Evolutionary conservation across 2,329 filamentous ascomycete species (phyloP), one percentile per base, ranked within the genome.

Genomic region (Huntiella decipiens): DNA sequence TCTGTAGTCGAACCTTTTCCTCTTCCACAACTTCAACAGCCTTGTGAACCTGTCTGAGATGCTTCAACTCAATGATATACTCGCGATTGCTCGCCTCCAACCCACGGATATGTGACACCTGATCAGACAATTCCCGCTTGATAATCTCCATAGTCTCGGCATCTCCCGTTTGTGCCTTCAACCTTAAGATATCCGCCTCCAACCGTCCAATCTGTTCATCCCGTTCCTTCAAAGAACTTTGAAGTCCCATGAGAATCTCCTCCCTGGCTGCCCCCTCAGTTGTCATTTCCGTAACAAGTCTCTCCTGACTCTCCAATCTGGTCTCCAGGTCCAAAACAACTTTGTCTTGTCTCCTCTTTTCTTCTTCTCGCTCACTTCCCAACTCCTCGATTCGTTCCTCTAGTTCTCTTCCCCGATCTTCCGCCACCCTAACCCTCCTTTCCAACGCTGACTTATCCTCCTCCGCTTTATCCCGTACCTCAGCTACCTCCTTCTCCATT

Each of bases 1-100:
- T 76, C 59, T 91, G 80, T 16, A 98, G 64, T 0, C 77, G 74
- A 51, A 83, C 71, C 66, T 96, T 96, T 64, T 98, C 86, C 59
- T 98, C 91, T 58, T 98, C 86, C 0, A 96, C 82, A 2, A 98
- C 74, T 56, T 94, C 84, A 1, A 94, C 79, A n/a, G 82, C 84
- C 61, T 83, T 88, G 58, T 86, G 79, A 3, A 80, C 64, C 53
- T 86, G 82, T 11, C 86, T 79, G 34, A 92, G 70, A 53, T 86
- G 80, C 54, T 82, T 84, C 33, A 98, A 64, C 58, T 98, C 88
- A 0, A 70, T 62, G 11, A 75, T 66, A 56, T 94, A 83, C 43
- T 93, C 84, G 17, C 83, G 71, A 51, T 85, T 94, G 33, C 75
- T 74, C 1, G 74, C 70, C 58, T 98, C 91, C 3, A 98, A 67